Conservation (phyloP, 2,329 filamentous ascomycete genomes). For the Fusarium sororula region DNA sequence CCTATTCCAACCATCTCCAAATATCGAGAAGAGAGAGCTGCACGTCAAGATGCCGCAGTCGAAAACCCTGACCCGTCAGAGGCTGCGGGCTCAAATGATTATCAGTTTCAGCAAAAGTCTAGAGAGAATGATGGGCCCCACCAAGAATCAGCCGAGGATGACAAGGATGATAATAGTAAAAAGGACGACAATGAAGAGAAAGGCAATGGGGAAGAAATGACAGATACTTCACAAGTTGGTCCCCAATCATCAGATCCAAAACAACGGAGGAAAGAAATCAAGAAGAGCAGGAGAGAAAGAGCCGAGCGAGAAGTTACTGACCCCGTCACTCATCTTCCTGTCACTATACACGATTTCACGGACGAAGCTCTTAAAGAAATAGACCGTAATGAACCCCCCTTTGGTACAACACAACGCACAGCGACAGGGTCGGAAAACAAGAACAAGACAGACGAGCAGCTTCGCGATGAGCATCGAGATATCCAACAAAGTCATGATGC, state of each 20-base stretch:
- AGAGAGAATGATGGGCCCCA: constrained; percentile 14
- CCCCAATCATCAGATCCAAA: constrained; percentile 53
- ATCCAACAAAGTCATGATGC: constrained; percentile 52
- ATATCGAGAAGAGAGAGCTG: constrained; percentile 57
- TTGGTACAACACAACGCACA: constrained; percentile 50
- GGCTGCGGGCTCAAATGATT: constrained; percentile 2
- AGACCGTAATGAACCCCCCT: constrained; percentile 44
- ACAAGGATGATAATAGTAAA: constrained; percentile 10
- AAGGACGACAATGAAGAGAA: neutral
- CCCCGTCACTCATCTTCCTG: constrained; percentile 75
- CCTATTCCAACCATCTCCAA: constrained; percentile 60
- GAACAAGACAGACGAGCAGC: constrained; percentile 52
- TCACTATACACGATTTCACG: constrained; percentile 75
- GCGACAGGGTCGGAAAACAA: constrained; percentile 51
- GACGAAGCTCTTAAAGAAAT: constrained; percentile 62
- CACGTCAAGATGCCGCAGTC: constrained; percentile 53
- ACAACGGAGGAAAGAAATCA: constrained; percentile 59
- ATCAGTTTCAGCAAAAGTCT: constrained; percentile 21
- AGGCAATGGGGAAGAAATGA: constrained; percentile 28
- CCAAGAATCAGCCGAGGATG: constrained; percentile 21
- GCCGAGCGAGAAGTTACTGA: constrained; percentile 74
- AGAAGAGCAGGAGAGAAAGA: constrained; percentile 54
- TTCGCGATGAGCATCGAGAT: constrained; percentile 48
- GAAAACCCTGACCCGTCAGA: constrained; percentile 40
- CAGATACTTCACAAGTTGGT: constrained; percentile 51